phyloP scores from a whole-genome alignment of 202 grass and related monocot genomes.

The Musa balbisiana region DNA sequence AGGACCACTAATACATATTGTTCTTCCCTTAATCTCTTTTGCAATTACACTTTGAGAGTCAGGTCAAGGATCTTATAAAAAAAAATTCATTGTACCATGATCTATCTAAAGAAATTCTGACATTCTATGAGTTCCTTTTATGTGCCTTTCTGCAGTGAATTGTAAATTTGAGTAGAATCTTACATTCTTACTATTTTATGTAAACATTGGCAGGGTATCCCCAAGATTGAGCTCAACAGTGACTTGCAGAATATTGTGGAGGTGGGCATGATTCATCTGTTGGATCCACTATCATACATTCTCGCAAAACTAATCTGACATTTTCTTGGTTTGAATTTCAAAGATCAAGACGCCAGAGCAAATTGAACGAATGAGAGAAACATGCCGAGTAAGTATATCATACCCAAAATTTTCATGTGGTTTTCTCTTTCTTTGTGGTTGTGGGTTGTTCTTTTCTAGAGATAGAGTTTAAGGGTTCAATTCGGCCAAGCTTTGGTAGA shows the following conservation, averaged over 20 bases:
- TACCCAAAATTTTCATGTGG: conserved; percentile 4
- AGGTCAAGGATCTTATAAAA: neutral
- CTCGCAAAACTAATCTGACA: conserved; percentile 19
- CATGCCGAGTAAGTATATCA: conserved; percentile 64
- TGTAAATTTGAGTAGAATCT: neutral
- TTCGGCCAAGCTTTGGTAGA: neutral
- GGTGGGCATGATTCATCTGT: conserved; percentile 32
- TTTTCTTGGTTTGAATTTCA: conserved; percentile 6
- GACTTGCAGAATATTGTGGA: conserved; percentile 94
- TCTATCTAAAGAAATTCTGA: too few relatives aligned
- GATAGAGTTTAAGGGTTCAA: neutral
- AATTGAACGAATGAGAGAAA: conserved; percentile 97
- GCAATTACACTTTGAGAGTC: too few relatives aligned
- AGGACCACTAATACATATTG: too few relatives aligned
- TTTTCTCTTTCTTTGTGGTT: neutral
- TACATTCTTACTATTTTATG: conserved; percentile 19
- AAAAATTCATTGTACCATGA: too few relatives aligned
- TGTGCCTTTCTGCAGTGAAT: neutral
- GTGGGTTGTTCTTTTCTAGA: conserved; percentile 19
- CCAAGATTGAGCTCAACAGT: conserved; percentile 84
- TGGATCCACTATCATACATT: conserved; percentile 18
- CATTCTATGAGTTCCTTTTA: neutral
- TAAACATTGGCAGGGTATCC: conserved; percentile 56
- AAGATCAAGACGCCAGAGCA: conserved; percentile 92
- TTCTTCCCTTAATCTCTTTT: too few relatives aligned